Evolutionary conservation across 306 rosid genomes (phyloP), one percentile per base, ranked within the genome.

Genomic region (Trifolium subterraneum): DNA sequence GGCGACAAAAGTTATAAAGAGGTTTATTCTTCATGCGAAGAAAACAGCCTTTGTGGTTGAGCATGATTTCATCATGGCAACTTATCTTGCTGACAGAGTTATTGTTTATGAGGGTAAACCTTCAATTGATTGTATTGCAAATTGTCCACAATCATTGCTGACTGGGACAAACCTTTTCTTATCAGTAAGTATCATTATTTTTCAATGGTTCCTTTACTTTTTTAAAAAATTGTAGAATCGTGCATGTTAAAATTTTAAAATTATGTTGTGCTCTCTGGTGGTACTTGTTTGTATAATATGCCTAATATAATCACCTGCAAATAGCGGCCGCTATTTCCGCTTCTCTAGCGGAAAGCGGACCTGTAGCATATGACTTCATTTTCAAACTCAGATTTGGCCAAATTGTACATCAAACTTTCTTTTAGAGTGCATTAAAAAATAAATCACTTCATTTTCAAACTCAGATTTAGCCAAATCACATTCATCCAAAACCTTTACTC

Each of bases 31-130:
- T 74, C 98, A 94, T 73, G 94, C 97, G 36, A 94, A 94, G 93
- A 94, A 94, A 81, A 94, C 98, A 3, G 97, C 98, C 16, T 94
- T 94, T 51, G 94, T 94, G 60, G 98, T 94, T n/a, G 98, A 94
- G 82, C 98, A 94, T 6, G 98, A 94, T 84, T 91, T 94, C 82
- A 94, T 94, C 60, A 94, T 94, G 98, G 98, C 98, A 62, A 91
- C 96, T 18, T 94, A 94, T 86, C 89, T 94, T 79, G 98, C 98
- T 22, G 98, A 94, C 70, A 82, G 97, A 78, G 98, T 94, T 52
- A 94, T 94, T 78, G 98, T 94, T 23, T 94, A 91, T 14, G 97
- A 91, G 85, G 98, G 98, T 42, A 50, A 35, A 78, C 90, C 98
- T 14, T 94, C 98, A 15, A 41, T 91, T 68, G 95, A 94, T 70